These are phyloP conservation scores for Melocanna baccifera DNA, from an alignment of 176 grass and related monocot genomes.

Conservation along the genomic window DNA sequence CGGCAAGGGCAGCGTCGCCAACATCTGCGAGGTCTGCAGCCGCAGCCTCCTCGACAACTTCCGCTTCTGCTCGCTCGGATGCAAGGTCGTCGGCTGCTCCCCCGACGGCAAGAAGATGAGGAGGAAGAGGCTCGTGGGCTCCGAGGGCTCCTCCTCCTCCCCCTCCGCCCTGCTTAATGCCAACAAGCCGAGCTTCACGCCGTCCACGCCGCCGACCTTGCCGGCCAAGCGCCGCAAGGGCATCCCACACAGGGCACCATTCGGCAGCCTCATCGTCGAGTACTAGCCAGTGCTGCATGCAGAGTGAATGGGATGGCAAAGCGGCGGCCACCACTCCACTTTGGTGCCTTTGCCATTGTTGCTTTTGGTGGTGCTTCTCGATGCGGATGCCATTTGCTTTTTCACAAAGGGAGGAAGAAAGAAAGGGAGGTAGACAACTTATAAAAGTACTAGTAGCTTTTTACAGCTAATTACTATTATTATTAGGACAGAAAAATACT, in stretches of 20 bases:
- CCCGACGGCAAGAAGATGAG: constrained; percentile 3
- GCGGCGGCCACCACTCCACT: constrained; percentile 43
- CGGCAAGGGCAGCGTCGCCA: constrained; percentile 48
- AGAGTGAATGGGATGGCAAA: constrained; percentile 9
- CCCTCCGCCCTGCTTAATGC: constrained; percentile 38
- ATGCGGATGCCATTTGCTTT: constrained; percentile 62
- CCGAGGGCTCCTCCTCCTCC: constrained; percentile 29
- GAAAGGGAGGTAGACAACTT: neutral
- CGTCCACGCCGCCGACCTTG: constrained; percentile 56
- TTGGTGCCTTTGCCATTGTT: constrained; percentile 32
- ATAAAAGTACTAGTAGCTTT: neutral
- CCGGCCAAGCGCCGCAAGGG: constrained; percentile 83
- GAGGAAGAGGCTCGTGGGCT: constrained; percentile 33
- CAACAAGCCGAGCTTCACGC: constrained; percentile 56
- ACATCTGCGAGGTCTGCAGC: constrained; percentile 90
- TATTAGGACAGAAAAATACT: constrained; percentile 31
- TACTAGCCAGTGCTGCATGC: constrained; percentile 27
- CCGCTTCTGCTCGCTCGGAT: constrained; percentile 96
- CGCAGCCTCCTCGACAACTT: constrained; percentile 97
- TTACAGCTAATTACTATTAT: constrained; percentile 15
- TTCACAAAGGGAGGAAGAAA: constrained; percentile 30
- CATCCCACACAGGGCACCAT: constrained; percentile 73
- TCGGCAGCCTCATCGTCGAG: constrained; percentile 78
- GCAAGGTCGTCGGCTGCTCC: constrained; percentile 65
- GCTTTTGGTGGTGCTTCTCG: constrained; percentile 52